These are phyloP conservation scores for Arabidopsis thaliana DNA, from an alignment of 345 rosid genomes.

Conservation along the genomic window TAIR10.1 NC_003071.7:10122501-10123000, in stretches of 20 bases:
- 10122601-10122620: neutral
- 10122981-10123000: neutral
- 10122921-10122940: neutral
- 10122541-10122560: conserved; percentile 4
- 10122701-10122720: neutral
- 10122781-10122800: neutral
- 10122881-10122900: neutral
- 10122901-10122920: neutral
- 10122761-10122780: neutral
- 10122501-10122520: neutral
- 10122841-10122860: neutral
- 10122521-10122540: neutral
- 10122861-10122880: neutral
- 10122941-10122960: neutral
- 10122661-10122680: neutral
- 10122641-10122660: no score
- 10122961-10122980: neutral
- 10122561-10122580: neutral
- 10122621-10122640: no score
- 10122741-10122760: neutral
- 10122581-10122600: neutral
- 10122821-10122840: neutral
- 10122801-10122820: neutral
- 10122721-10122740: neutral
- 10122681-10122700: neutral